Percentiles rank a stretch among this genome's conserved stretches.
Conservation (phyloP, 371 early-diverging fungal genomes). For the Apophysomyces ossiformis region DNA sequence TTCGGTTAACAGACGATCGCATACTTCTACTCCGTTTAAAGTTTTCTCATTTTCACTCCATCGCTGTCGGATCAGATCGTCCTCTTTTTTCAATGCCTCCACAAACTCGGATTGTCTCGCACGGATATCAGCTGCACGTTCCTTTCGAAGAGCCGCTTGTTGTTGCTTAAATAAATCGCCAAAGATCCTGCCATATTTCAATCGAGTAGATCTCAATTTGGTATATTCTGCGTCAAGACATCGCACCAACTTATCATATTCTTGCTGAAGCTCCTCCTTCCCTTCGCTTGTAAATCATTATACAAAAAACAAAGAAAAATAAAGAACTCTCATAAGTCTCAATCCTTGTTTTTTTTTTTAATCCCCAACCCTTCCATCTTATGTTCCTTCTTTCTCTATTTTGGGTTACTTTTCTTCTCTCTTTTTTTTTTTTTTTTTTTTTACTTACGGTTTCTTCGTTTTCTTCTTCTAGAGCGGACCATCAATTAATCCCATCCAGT, state of each 20-base stretch:
- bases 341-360: no score
- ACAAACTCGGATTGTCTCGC: constrained; percentile 19
- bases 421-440: not conserved
- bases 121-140: constrained; percentile 22
- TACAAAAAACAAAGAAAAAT: not conserved
- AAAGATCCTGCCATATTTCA: constrained; percentile 15
- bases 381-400: no score
- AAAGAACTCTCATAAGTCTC: no score
- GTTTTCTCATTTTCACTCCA: constrained; percentile 2
- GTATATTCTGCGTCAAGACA: constrained; percentile 18
- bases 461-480: constrained; percentile 9
- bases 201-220: constrained; percentile 14
- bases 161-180: constrained; percentile 6
- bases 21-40: constrained; percentile 4
- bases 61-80: constrained; percentile 6
- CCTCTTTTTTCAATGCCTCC: constrained; percentile 14
- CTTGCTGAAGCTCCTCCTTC: not conserved
- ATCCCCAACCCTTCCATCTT: no score
- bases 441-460: not conserved
- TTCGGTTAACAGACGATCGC: constrained; percentile 5
- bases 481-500: not conserved
- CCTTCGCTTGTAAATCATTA: not conserved
- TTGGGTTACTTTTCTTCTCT: no score
- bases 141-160: constrained; percentile 15
- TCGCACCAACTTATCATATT: constrained; percentile 3